Conservation (phyloP, 1,284 basidiomycete genomes). For the Microbotryomycetes sp. region DNA sequence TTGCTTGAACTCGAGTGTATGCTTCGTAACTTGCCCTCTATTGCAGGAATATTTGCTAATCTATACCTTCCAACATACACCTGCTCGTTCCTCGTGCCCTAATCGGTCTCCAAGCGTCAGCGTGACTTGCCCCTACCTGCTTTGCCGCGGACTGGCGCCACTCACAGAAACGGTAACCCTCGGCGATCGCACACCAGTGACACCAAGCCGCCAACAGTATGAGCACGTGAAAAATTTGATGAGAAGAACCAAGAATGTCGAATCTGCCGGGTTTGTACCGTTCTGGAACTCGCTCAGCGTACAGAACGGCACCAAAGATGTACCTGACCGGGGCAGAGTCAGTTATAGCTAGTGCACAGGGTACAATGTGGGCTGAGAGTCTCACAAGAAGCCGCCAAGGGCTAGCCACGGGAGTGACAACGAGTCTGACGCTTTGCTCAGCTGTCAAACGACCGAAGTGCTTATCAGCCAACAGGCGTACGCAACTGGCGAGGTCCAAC, state of each 20-base stretch:
- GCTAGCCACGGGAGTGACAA: conserved; percentile 32
- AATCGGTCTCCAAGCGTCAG: neutral
- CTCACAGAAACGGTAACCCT: neutral
- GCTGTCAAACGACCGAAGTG: neutral
- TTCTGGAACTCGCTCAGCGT: conserved; percentile 36
- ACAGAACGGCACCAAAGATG: conserved; percentile 32
- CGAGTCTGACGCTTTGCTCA: neutral
- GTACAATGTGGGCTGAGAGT: conserved; percentile 15
- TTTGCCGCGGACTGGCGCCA: neutral
- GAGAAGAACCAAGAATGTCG: conserved; percentile 29
- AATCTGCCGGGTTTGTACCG: conserved; percentile 30
- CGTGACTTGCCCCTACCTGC: neutral
- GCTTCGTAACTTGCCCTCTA: neutral
- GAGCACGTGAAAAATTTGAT: conserved; percentile 37
- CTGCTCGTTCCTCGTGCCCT: conserved; percentile 4
- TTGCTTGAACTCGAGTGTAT: too few relatives aligned
- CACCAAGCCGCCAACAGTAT: conserved; percentile 18
- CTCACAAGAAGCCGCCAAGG: conserved; percentile 15
- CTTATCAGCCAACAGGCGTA: neutral
- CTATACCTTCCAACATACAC: neutral
- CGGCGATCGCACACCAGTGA: neutral
- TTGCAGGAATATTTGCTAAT: neutral
- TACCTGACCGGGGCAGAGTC: neutral
- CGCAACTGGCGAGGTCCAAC: conserved; percentile 1
- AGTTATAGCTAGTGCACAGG: too few relatives aligned